Evolutionary conservation across 2,329 filamentous ascomycete genomes (phyloP).

Genomic region (Teratosphaeria pseudoeucalypti): DNA sequence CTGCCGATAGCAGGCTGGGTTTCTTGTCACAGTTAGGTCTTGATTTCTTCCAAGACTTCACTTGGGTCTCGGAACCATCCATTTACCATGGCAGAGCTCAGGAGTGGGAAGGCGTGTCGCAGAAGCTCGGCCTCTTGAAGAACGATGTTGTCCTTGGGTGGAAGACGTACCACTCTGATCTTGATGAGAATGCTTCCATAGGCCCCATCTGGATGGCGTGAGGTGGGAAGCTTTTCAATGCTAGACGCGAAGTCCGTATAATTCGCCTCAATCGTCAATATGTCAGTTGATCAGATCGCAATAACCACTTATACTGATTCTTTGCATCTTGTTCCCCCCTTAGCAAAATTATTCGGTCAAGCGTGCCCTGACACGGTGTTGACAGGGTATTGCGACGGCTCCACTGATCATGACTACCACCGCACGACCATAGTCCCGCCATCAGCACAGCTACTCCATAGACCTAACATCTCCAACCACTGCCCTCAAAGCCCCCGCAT

Average conservation of each 20-base stretch:
- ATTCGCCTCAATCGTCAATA: not conserved
- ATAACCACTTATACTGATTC: no score
- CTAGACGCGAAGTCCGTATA: not conserved
- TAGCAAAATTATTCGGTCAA: no score
- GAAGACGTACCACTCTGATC: not conserved
- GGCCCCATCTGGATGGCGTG: not conserved
- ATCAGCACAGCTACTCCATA: not conserved
- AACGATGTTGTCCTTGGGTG: not conserved
- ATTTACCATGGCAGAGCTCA: not conserved
- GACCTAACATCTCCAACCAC: not conserved
- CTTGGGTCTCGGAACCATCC: not conserved
- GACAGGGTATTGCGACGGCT: no score
- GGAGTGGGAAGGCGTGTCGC: slow-evolving; percentile 2
- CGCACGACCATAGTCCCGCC: no score
- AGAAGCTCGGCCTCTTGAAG: slow-evolving; percentile 2
- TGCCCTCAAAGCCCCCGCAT: not conserved
- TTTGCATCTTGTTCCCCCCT: no score
- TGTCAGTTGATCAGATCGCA: no score
- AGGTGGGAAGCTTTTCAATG: not conserved
- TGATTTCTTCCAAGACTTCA: slow-evolving; percentile 1
- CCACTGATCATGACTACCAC: no score
- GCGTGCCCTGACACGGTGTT: no score
- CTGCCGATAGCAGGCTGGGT: no score
- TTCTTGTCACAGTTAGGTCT: not conserved
- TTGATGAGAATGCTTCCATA: not conserved